Base-by-base conservation (phyloP, 148 eudicot genomes). In the Nyssa sinensis region DNA sequence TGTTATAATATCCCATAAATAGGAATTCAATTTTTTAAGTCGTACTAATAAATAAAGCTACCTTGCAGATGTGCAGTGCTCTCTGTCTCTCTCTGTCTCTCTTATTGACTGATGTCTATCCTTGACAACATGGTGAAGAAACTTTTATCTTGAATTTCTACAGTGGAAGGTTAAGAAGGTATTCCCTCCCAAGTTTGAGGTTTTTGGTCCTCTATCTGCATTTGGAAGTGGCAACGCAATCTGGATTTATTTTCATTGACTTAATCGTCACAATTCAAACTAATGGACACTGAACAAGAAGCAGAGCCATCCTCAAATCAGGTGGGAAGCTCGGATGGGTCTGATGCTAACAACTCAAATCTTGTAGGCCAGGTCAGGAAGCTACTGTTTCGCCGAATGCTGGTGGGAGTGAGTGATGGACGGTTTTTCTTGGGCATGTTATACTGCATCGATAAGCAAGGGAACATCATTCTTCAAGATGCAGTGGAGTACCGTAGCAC, bases 391-490 rank as follows among this genome's bases (percentile, higher is more conserved):
- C 87, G 84, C 16, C 77, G 81, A 74, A 89, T 93, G 98, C 83
- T 93, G 53, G 86, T 93, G 29, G 96, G 98, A 24, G 87, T 93
- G 9, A 89, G 73, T 28, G 98, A 89, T 35, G 96, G 96, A 1
- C 87, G 98, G 25, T 91, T 89, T 77, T 91, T 93, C 86, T 72
- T 88, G 79, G 98, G 98, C 44, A 80, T 83, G 33, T 93, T 93
- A 74, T 90, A 91, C 59, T 93, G 98, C 80, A 69, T 89, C 41
- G 98, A 93, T 77, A 93, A 93, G 78, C 98, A 93, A 83, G 98
- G 98, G 41, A 93, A 91, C 84, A 93, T 93, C n/a, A 91, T 93
- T 67, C 87, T 93, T 37, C 97, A 93, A 79, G 98, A 91, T 72
- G 87, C 98, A 14, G 72, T 91, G 16, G 98, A 93, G 83, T 91